Base-by-base conservation (phyloP, 495 filamentous ascomycete genomes). In the Penicillium paxilli region DNA sequence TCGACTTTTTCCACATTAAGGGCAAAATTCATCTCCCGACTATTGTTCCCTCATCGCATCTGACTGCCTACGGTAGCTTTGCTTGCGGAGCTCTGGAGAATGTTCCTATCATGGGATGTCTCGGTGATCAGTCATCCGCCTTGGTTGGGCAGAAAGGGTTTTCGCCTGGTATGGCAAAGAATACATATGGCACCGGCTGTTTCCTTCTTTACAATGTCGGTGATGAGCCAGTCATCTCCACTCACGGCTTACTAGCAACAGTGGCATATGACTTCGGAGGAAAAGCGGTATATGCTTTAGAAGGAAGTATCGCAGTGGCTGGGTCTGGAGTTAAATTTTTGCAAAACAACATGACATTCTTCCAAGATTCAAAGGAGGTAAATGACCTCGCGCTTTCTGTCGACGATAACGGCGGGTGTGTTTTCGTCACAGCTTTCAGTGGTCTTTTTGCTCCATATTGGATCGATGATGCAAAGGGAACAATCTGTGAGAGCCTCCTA, bases 371-470 rank as follows among this genome's bases (percentile, higher is more conserved):
- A 0, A 79, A 80, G 54, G 83, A 94, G 63, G 87, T 98, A 49
- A 89, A 83, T 48, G 86, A 91, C 28, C 76, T 97, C 23, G 93
- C 93, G 10, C 79, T 80, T 54, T 87, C 83, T 2, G 93, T 96
- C 4, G 64, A 86, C 20, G 89, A 98, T 57, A 96, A 89, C 54
- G 93, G 93, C 38, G 93, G 93, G 4, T 90, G 92, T 42, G 85
- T 96, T 7, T 98, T 98, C 63, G 93, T 98, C 42, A 97, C 93
- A 11, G 93, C 93, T 5, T 98, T 98, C 68, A 95, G 90, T 67
- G 93, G 93, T 5, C 79, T 98, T 2, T 97, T 96, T 72, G 93
- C 93, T 3, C 93, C 93, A 5, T 97, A 97, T 65, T 98, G 93
- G 93, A 94, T 96, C 57, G 92, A 96, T 63, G 90, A 96, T 73